phyloP scores from a whole-genome alignment of 768 basidiomycete species.

The Suillus discolor region DNA sequence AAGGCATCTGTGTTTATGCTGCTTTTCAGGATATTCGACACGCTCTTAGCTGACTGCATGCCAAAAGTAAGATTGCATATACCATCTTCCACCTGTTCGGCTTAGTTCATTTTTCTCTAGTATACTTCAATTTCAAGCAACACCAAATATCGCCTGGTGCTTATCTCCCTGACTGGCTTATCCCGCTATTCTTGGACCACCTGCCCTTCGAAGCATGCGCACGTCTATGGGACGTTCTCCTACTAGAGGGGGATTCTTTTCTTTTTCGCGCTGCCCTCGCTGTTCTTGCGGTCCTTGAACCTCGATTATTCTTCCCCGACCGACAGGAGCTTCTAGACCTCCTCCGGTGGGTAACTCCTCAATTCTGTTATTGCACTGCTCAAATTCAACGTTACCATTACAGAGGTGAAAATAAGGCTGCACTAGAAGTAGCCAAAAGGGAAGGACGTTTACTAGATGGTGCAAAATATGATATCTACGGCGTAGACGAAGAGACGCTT shows the following conservation, averaged over 20 bases:
- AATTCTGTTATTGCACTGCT: slow-evolving; percentile 15
- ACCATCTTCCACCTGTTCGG: background rate
- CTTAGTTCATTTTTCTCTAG: slow-evolving; percentile 38
- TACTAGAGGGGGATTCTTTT: slow-evolving; percentile 91
- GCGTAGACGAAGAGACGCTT: slow-evolving; percentile 79
- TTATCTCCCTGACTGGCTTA: slow-evolving; percentile 84
- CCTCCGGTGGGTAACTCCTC: slow-evolving; percentile 54
- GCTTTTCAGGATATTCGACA: slow-evolving; percentile 79
- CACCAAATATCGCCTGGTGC: slow-evolving; percentile 84
- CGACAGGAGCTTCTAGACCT: slow-evolving; percentile 74
- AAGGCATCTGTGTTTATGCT: background rate
- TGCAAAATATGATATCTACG: slow-evolving; percentile 85
- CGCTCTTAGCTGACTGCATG: slow-evolving; percentile 89
- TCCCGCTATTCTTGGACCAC: slow-evolving; percentile 81
- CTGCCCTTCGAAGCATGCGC: slow-evolving; percentile 92
- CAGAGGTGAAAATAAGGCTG: slow-evolving; percentile 84
- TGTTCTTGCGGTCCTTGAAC: slow-evolving; percentile 80
- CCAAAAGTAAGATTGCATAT: slow-evolving; percentile 64
- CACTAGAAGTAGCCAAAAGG: slow-evolving; percentile 79
- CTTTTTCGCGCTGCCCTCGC: slow-evolving; percentile 84
- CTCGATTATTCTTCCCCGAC: slow-evolving; percentile 88
- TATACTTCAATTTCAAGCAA: slow-evolving; percentile 94
- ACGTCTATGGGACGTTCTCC: slow-evolving; percentile 83
- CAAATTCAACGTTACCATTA: background rate
- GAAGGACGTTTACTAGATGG: slow-evolving; percentile 63